These are phyloP conservation scores for Aaosphaeria arxii DNA, from an alignment of 2,329 filamentous ascomycete species.

Conservation along the genomic window DNA sequence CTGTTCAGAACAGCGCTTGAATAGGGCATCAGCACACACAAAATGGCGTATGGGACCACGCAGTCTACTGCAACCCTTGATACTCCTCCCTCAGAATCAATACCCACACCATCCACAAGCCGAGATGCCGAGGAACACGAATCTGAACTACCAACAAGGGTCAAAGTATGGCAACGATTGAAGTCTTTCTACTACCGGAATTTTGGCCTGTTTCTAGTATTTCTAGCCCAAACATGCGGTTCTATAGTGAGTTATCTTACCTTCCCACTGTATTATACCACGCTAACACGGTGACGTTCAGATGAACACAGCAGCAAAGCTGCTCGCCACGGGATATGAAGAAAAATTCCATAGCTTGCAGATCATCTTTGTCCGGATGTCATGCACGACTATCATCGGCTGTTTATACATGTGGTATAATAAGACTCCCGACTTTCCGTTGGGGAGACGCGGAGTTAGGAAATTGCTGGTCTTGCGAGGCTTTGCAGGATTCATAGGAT, in stretches of 20 bases:
- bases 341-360: constrained; percentile 14
- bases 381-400: constrained; percentile 63
- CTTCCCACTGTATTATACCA: neutral
- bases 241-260: neutral
- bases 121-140: neutral
- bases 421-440: constrained; percentile 25
- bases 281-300: neutral
- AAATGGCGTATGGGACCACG: neutral
- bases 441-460: constrained; percentile 8
- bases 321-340: constrained; percentile 1
- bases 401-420: constrained; percentile 68
- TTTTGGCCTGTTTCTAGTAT: constrained; percentile 1
- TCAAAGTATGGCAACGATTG: neutral
- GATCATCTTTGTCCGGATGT: constrained; percentile 76
- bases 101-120: neutral
- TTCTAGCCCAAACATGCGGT: constrained; percentile 27
- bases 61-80: neutral
- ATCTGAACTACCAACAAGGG: neutral
- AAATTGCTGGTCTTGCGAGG: constrained; percentile 11
- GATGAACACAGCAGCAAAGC: neutral
- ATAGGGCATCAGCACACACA: neutral
- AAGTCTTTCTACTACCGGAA: neutral
- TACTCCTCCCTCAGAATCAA: neutral
- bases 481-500: constrained; percentile 11
- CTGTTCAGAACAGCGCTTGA: no score